Percentiles rank a stretch among this genome's conserved stretches.
phyloP scores from a whole-genome alignment of 2,329 filamentous ascomycete genomes.

The Pseudonectria foliicola region DNA sequence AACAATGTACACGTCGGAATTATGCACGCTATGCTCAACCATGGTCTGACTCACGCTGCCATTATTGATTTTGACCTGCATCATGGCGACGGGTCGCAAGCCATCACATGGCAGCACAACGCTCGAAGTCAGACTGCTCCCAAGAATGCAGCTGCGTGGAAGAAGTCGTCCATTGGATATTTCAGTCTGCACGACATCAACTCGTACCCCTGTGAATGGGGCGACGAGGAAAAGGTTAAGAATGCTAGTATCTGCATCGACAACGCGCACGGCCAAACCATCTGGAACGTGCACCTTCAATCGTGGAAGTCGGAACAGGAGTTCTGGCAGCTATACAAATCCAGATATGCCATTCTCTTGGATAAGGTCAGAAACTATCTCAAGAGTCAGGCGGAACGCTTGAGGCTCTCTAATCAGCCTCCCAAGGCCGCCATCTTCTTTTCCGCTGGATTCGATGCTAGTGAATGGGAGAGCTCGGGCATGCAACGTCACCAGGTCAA shows the following conservation, averaged over 20 bases:
- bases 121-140: constrained; percentile 52
- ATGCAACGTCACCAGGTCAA: constrained; percentile 97
- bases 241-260: constrained; percentile 93
- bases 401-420: constrained; percentile 50
- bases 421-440: constrained; percentile 88
- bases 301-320: constrained; percentile 75
- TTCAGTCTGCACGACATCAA: constrained; percentile 98
- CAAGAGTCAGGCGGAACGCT: constrained; percentile 60
- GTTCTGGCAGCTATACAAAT: constrained; percentile 84
- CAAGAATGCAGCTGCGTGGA: constrained; percentile 68
- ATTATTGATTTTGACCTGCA: constrained; percentile 91
- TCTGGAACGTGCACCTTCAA: constrained; percentile 95
- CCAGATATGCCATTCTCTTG: constrained; percentile 67
- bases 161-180: constrained; percentile 85
- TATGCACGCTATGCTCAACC: constrained; percentile 74
- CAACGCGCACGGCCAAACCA: constrained; percentile 83
- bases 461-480: constrained; percentile 82
- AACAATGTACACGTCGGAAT: constrained; percentile 98
- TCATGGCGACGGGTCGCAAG: constrained; percentile 91
- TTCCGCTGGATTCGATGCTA: constrained; percentile 94
- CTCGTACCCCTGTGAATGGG: constrained; percentile 90
- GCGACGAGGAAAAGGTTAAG: constrained; percentile 88
- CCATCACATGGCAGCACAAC: constrained; percentile 89
- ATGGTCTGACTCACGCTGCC: constrained; percentile 86
- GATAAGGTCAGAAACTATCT: constrained; percentile 76